Conservation (phyloP, 306 rosid species). For the Begonia fuchsioides region DNA sequence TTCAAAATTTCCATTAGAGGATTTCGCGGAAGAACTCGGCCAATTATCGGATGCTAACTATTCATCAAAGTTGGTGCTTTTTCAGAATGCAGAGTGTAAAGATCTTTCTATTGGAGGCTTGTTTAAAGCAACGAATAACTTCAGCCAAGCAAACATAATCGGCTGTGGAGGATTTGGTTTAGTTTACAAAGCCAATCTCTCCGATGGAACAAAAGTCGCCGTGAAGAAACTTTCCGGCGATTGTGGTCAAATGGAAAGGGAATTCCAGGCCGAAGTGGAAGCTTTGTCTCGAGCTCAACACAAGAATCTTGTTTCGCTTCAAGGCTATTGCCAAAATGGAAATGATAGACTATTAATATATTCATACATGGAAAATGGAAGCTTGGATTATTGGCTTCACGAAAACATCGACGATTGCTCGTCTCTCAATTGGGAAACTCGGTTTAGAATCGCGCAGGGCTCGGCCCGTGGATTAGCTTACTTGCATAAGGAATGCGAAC, state of each 20-base stretch:
- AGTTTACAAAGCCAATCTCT: constrained; percentile 70
- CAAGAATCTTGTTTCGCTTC: constrained; percentile 67
- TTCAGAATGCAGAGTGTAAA: constrained; percentile 56
- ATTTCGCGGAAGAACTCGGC: constrained; percentile 34
- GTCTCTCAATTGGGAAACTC: constrained; percentile 44
- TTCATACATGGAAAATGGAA: too few relatives aligned
- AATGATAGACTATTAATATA: too few relatives aligned
- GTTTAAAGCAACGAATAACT: constrained; percentile 56
- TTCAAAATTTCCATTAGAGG: constrained; percentile 19
- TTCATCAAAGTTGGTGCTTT: constrained; percentile 60
- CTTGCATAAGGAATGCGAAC: constrained; percentile 63
- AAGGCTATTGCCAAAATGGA: constrained; percentile 58
- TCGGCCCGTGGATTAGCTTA: constrained; percentile 60
- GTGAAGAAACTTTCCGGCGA: constrained; percentile 73
- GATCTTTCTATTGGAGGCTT: constrained; percentile 56
- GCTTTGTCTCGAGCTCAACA: constrained; percentile 83
- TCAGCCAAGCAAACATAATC: constrained; percentile 65
- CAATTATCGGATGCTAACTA: constrained; percentile 52
- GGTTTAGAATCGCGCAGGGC: constrained; percentile 63
- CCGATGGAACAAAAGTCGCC: constrained; percentile 56
- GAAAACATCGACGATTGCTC: constrained; percentile 42
- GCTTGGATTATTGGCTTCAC: constrained; percentile 63
- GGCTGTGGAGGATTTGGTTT: constrained; percentile 87
- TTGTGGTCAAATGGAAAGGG: constrained; percentile 78
- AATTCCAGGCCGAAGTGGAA: constrained; percentile 75